Evolutionary conservation across 768 basidiomycete genomes (phyloP), one percentile per base, ranked within the genome.

Genomic region (Rhizopogon vinicolor): DNA sequence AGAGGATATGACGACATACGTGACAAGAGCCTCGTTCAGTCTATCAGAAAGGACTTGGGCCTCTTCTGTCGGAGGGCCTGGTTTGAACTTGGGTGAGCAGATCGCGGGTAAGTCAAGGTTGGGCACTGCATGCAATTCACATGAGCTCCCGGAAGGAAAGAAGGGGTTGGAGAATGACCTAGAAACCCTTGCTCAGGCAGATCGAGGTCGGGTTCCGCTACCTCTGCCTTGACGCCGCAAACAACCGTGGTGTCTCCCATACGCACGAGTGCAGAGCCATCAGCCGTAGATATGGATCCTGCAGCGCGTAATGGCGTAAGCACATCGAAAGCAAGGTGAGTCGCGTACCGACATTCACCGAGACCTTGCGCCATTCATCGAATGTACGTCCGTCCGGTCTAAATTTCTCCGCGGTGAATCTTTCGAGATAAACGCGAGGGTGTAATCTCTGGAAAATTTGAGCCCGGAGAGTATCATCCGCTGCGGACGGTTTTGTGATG

Each of bases 161-260:
- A 7, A 55, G 51, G 28, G 43, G 39, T 51, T 28, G 25, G 35
- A 16, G 10, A 65, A 81, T 55, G 61, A 94, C 95, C 94, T 22
- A 98, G 64, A 66, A 89, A 98, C 0, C 96, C 96, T 29, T 85
- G 78, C 14, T 79, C 74, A 1, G 88, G 90, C 2, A 70, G 70
- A 59, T 93, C 86, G 16, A 96, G 66, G 61, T 91, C 89, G 5
- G 96, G 96, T 63, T 93, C 91, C 28, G 93, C 87, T 41, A 96
- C 87, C 71, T 98, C 95, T 13, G 93, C 94, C 67, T 97, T 98
- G 60, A 99, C 84, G 1, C 97, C 97, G 63, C 95, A 98, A 0
- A 98, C 91, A 39, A 98, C 77, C 1, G 93, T 98, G n/a, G 96
- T 97, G 45, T 91, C 81, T 18, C 97, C 97, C 56, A 98, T 68